Evolutionary conservation across 768 basidiomycete species (phyloP).

Genomic region (Lanmaoa pseudosensibilis): DNA sequence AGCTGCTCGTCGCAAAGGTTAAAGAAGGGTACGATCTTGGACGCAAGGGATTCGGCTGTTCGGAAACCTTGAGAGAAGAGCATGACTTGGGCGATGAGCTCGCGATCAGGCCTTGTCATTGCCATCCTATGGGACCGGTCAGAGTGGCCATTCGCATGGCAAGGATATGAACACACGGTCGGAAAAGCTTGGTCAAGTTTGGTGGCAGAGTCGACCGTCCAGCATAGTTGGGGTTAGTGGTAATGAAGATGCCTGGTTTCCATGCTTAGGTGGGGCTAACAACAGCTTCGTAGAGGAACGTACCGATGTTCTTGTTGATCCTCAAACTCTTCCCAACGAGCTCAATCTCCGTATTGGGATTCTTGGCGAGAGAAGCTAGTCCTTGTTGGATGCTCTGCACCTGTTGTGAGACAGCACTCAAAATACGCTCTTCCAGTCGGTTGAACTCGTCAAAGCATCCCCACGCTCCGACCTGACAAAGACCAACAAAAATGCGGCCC

Average conservation of each 20-base stretch:
- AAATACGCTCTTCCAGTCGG: conserved; percentile 94
- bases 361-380: conserved; percentile 75
- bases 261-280: conserved; percentile 7
- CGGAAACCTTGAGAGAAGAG: conserved; percentile 99
- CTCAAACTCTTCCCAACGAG: conserved; percentile 92
- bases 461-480: conserved; percentile 99
- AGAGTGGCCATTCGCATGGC: conserved; percentile 1
- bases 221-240: conserved; percentile 98
- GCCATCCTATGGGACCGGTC: conserved; percentile 69
- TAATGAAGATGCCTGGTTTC: conserved; percentile 88
- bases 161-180: conserved; percentile 61
- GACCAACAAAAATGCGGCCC: conserved; percentile 98
- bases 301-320: conserved; percentile 92
- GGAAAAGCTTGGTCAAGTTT: conserved; percentile 88
- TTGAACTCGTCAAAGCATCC: conserved; percentile 99
- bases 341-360: conserved; percentile 90
- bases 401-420: conserved; percentile 98
- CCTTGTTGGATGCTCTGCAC: conserved; percentile 99
- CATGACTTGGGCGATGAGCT: conserved; percentile 99
- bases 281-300: conserved; percentile 4
- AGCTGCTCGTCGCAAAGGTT: conserved; percentile 97
- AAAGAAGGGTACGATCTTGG: conserved; percentile 99
- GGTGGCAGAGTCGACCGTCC: conserved; percentile 91
- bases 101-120: conserved; percentile 97
- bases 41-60: conserved; percentile 94